Percentiles rank a stretch among this genome's conserved stretches.
These are phyloP conservation scores for Sarcomyxa edulis DNA, from an alignment of 768 basidiomycete species.

Conservation along the genomic window DNA sequence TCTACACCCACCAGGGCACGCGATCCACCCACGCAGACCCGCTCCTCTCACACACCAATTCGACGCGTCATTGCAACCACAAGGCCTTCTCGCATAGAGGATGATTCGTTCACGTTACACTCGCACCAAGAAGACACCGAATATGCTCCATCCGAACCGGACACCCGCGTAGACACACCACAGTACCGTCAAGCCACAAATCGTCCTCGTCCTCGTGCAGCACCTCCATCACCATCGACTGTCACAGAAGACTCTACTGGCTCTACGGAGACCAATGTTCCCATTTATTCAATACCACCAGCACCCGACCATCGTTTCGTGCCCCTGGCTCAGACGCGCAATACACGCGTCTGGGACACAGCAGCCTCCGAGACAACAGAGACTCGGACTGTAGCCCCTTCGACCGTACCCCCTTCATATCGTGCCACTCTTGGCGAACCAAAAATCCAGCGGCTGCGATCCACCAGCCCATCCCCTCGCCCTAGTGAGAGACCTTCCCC, in stretches of 20 bases:
- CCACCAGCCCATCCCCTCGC: constrained; percentile 7
- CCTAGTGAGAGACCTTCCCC: constrained; percentile 11
- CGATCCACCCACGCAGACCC: background rate
- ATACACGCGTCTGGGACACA: constrained; percentile 2
- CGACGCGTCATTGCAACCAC: constrained; percentile 7
- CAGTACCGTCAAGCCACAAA: constrained; percentile 6
- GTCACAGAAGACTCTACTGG: background rate
- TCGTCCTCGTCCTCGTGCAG: constrained; percentile 6
- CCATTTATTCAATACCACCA: constrained; percentile 1
- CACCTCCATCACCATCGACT: constrained; percentile 3
- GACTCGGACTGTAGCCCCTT: constrained; percentile 24
- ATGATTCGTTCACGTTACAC: constrained; percentile 37
- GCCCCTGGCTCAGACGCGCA: constrained; percentile 6
- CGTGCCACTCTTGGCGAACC: constrained; percentile 30
- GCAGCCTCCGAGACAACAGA: constrained; percentile 22
- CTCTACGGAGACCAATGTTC: constrained; percentile 2
- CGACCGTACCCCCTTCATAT: constrained; percentile 47
- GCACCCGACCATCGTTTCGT: constrained; percentile 3
- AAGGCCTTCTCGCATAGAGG: constrained; percentile 16
- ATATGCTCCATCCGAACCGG: constrained; percentile 7
- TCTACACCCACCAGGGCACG: background rate
- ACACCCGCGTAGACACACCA: constrained; percentile 3
- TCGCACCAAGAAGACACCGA: constrained; percentile 35
- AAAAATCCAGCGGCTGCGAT: constrained; percentile 11
- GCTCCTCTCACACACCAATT: background rate